A percentile compares a stretch with the other conserved stretches of the same genome.
These are phyloP conservation scores for Fraxinus excelsior DNA, from an alignment of 257 asterid genomes.

Conservation along the genomic window DNA sequence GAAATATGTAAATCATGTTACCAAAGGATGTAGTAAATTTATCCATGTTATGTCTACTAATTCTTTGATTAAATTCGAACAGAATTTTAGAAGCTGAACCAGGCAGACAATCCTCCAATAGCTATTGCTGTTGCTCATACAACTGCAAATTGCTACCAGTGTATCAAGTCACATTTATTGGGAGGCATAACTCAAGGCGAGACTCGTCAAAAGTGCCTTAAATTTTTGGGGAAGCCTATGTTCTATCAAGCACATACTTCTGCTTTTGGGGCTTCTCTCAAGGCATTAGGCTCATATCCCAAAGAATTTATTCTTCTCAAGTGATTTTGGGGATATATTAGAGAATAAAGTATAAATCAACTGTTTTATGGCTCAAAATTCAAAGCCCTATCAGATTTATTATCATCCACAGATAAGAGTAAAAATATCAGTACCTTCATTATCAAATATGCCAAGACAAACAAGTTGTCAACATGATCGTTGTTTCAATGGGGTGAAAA, in stretches of 20 bases:
- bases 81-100: neutral
- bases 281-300: neutral
- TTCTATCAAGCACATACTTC: neutral
- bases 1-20: neutral
- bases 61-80: neutral
- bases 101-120: neutral
- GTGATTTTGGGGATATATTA: neutral
- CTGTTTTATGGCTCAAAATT: neutral
- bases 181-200: neutral
- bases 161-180: neutral
- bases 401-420: neutral
- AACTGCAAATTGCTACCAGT: neutral
- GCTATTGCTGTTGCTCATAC: neutral
- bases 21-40: constrained; percentile 15
- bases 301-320: neutral
- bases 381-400: neutral
- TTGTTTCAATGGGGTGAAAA: neutral
- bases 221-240: neutral
- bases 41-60: neutral
- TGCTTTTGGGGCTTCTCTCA: neutral
- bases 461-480: neutral
- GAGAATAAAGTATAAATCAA: neutral
- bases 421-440: neutral
- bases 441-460: neutral
- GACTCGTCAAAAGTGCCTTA: neutral